Conservation (phyloP, 805 yeast genomes). For the Sporopachydermia quercuum region DNA sequence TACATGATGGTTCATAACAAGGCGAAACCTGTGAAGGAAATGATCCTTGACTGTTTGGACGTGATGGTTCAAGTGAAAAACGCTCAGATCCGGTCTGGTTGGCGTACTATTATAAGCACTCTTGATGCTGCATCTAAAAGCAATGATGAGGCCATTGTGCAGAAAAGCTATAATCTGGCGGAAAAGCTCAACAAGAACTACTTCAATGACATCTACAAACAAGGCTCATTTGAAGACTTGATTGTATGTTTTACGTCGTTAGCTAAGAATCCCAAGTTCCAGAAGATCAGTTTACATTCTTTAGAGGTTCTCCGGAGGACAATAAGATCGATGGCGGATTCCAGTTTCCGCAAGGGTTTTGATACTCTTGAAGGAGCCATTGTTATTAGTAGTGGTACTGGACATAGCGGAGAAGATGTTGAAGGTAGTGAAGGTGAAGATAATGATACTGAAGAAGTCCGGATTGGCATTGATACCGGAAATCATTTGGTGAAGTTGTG, state of each 20-base stretch:
- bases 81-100: constrained; percentile 71
- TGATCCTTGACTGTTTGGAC: constrained; percentile 80
- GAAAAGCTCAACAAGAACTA: constrained; percentile 46
- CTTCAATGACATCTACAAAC: constrained; percentile 45
- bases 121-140: constrained; percentile 60
- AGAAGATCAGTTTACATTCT: constrained; percentile 66
- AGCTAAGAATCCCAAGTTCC: constrained; percentile 74
- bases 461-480: background rate
- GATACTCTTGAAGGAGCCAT: constrained; percentile 8
- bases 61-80: constrained; percentile 75
- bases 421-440: constrained; percentile 4
- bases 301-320: constrained; percentile 56
- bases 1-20: constrained; percentile 57
- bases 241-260: constrained; percentile 66
- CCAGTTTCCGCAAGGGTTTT: constrained; percentile 16
- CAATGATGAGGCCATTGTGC: constrained; percentile 40
- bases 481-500: constrained; percentile 31
- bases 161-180: constrained; percentile 48
- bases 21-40: constrained; percentile 59
- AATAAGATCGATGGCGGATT: constrained; percentile 21
- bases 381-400: constrained; percentile 9
- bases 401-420: constrained; percentile 8
- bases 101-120: constrained; percentile 79
- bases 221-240: constrained; percentile 53
- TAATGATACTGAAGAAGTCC: constrained; percentile 13